These are phyloP conservation scores for Cutaneotrichosporon cyanovorans DNA, from an alignment of 1,284 basidiomycete species.

Conservation along the genomic window DNA sequence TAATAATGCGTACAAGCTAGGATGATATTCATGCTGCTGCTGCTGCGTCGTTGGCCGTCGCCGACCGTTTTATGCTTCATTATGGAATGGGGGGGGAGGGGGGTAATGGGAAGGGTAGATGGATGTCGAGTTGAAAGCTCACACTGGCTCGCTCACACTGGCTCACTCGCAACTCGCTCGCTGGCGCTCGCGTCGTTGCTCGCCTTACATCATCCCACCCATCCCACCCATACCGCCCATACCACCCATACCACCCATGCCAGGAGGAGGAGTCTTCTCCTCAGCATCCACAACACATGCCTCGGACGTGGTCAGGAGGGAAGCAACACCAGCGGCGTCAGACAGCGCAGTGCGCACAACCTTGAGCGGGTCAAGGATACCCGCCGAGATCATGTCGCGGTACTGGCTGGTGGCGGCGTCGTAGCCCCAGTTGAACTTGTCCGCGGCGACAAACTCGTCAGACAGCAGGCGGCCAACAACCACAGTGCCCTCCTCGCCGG, in stretches of 20 bases:
- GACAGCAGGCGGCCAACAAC: conserved; percentile 76
- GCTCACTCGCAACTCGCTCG: no score
- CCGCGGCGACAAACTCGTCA: conserved; percentile 35
- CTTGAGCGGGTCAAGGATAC: conserved; percentile 91
- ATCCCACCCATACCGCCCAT: conserved; percentile 49
- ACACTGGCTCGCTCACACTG: no score
- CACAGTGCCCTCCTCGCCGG: conserved; percentile 88
- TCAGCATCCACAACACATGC: conserved; percentile 88
- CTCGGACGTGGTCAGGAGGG: conserved; percentile 87
- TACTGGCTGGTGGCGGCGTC: conserved; percentile 87
- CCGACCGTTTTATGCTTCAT: no score
- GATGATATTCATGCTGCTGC: neutral
- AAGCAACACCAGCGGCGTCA: conserved; percentile 76
- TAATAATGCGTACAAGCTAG: neutral
- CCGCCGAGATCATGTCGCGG: conserved; percentile 86
- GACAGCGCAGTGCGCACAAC: conserved; percentile 86
- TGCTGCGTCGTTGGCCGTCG: neutral
- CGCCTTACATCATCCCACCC: conserved; percentile 50
- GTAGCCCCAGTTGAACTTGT: conserved; percentile 77
- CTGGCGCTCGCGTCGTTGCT: no score
- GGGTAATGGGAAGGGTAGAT: no score
- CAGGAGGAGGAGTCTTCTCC: conserved; percentile 57
- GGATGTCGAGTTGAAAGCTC: no score
- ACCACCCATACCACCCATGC: conserved; percentile 45
- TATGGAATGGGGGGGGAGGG: no score